Base-by-base conservation (phyloP, 2,329 filamentous ascomycete genomes). In the Apiospora pterosperma region DNA sequence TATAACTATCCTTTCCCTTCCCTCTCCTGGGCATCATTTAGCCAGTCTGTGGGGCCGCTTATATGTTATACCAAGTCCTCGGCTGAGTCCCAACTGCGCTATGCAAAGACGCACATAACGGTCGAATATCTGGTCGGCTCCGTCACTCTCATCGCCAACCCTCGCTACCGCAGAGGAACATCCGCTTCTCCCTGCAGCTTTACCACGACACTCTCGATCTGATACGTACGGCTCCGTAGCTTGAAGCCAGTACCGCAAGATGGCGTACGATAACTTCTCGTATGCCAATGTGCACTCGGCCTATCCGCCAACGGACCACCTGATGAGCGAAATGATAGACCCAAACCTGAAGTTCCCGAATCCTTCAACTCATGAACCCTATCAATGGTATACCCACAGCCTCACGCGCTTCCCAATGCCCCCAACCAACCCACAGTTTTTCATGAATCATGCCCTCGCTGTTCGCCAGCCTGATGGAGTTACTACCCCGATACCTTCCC, bases 401-500 rank as follows among this genome's bases (percentile, higher is more conserved):
- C 28, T 39, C 31, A 6, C 19, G 23, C 58, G 34, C 31, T 11
- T 14, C n/a, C 23, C 25, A 19, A 28, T 55, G 44, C 25, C 25
- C 25, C 44, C 25, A 55, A 28, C 11, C 25, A 7, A 19, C 44
- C 19, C 44, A 4, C 25, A 31, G 7, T 55, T 31, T 25, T 31
- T 55, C 16, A 34, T n/a, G 16, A n/a, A 19, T 19, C 7, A 3
- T 34, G 25, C 16, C 44, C 31, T 19, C 25, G 7, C 5, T 31
- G 16, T 10, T 14, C 44, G 16, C 16, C 44, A 55, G 16, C 34
- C 63, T 23, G 64, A 66, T 31, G 67, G 65, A 34, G 63, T 69
- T 11, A 10, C 69, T 12, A 38, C 58, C 5, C 64, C 67, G 61
- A 67, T 70, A 28, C 68, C 67, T 48, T 71, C 63, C 38, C 58